Percentiles rank a stretch among this genome's conserved stretches.
Evolutionary conservation across 2,329 filamentous ascomycete species (phyloP).

Genomic region (Volutella citrinella): DNA sequence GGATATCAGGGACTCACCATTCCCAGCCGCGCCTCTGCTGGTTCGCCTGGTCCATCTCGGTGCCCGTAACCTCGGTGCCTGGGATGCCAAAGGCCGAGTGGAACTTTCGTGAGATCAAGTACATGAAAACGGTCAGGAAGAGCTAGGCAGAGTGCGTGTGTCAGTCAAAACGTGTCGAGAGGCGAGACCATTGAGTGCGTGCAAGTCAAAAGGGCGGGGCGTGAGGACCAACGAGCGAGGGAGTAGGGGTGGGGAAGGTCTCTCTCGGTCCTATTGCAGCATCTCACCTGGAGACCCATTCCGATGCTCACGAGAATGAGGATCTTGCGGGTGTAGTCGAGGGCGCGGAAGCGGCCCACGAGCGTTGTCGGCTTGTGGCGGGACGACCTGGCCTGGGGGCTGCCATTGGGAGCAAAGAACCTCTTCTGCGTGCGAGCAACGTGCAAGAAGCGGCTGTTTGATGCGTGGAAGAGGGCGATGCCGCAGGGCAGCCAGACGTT

Average conservation of each 20-base stretch:
- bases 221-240: no score
- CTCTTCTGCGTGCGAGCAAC: constrained; percentile 54
- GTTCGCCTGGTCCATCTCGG: constrained; percentile 46
- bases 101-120: constrained; percentile 62
- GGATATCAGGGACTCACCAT: constrained; percentile 45
- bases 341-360: constrained; percentile 33
- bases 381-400: constrained; percentile 8
- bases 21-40: constrained; percentile 57
- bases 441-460: constrained; percentile 59
- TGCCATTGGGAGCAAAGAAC: constrained; percentile 25
- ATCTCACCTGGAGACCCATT: constrained; percentile 58
- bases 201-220: no score
- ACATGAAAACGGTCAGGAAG: constrained; percentile 57
- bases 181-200: no score
- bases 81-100: constrained; percentile 59
- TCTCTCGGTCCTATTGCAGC: no score
- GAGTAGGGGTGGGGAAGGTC: no score
- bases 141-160: constrained; percentile 39
- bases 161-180: no score
- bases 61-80: constrained; percentile 58
- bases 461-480: constrained; percentile 64
- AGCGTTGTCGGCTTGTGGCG: constrained; percentile 23
- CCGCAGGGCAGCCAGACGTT: constrained; percentile 61
- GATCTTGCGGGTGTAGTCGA: constrained; percentile 48
- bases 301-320: constrained; percentile 49